These are phyloP conservation scores for Apiotrichum sp. DNA, from an alignment of 1,284 basidiomycete species.

Conservation along the genomic window DNA sequence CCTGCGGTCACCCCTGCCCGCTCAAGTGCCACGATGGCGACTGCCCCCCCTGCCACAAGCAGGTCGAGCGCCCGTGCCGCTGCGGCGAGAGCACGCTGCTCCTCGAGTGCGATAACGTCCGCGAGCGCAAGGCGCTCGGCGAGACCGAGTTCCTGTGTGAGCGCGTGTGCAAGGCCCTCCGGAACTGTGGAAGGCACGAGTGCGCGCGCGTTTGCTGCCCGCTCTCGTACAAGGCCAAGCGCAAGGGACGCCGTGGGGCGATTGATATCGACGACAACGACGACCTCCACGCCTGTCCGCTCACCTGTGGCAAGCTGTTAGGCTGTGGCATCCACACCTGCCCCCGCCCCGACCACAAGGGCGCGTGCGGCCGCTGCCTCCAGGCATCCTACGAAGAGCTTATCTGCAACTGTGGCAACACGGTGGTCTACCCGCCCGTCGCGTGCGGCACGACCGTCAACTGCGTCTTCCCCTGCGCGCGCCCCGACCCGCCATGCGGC, in stretches of 20 bases:
- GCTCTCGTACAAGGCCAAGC: constrained; percentile 61
- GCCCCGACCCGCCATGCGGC: constrained; percentile 66
- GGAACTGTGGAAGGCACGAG: constrained; percentile 71
- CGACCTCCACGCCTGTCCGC: constrained; percentile 67
- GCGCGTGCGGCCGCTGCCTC: constrained; percentile 71
- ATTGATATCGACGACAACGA: constrained; percentile 20
- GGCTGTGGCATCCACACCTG: constrained; percentile 69
- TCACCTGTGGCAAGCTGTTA: constrained; percentile 66
- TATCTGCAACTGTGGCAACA: constrained; percentile 70
- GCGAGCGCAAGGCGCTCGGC: constrained; percentile 39
- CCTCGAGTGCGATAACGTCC: constrained; percentile 49
- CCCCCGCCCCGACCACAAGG: constrained; percentile 70
- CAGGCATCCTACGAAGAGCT: constrained; percentile 85
- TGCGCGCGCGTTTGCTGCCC: constrained; percentile 81
- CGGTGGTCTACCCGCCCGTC: constrained; percentile 62
- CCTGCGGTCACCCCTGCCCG: constrained; percentile 65
- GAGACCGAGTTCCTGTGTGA: constrained; percentile 66
- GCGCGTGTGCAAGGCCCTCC: constrained; percentile 63
- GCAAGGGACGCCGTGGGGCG: constrained; percentile 53
- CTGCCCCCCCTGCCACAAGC: constrained; percentile 68
- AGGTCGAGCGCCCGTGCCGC: constrained; percentile 66
- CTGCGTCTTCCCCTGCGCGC: constrained; percentile 71
- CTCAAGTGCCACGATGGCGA: constrained; percentile 50
- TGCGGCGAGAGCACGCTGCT: constrained; percentile 63
- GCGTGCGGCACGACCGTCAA: constrained; percentile 60